Base-by-base conservation (phyloP, 352 stramenopile species). In the Pythium phragmitis region DNA sequence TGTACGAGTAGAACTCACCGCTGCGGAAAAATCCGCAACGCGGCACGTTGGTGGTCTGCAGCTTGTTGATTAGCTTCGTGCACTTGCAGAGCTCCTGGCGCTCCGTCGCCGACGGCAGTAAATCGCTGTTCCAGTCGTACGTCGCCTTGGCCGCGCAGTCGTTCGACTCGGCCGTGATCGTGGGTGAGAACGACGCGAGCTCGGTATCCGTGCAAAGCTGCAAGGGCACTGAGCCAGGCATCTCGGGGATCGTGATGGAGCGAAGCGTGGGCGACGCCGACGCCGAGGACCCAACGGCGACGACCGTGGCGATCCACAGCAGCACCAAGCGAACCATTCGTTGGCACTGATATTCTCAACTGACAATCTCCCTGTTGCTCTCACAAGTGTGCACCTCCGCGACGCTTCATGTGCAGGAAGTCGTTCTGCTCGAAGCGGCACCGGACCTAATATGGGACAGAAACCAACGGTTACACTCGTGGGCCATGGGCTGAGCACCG, bases 61-160 rank as follows among this genome's bases (percentile, higher is more conserved):
- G 37, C 37, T 57, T 57, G 17, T 17, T 36, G n/a, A 59, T 59
- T 9, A 59, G 52, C 4, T 21, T 9, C 21, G 19, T 49, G 12
- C 36, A 49, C 21, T 23, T 13, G 12, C 52, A 59, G 8, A 59
- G 19, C 23, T 49, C 36, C 6, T 46, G 37, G 21, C 52, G 52
- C 37, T 59, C 21, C 2, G 13, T 7, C 12, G 19, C 49, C 19
- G 52, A 48, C n/a, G 52, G 52, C 2, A 59, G 19, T 2, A 39
- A 37, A 4, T 16, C 21, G 52, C 52, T 59, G 52, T 49, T 39
- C 36, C 52, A 49, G 52, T 59, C 11, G 36, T 58, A 58, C 11
- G 34, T 58, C n/a, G 34, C 33, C 9, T 34, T 19, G 13, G 17
- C 26, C 4, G 16, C 33, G 17, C 49, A 56, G 16, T 56, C 49